Base-by-base conservation (phyloP, 768 basidiomycete species). In the Suillus plorans region DNA sequence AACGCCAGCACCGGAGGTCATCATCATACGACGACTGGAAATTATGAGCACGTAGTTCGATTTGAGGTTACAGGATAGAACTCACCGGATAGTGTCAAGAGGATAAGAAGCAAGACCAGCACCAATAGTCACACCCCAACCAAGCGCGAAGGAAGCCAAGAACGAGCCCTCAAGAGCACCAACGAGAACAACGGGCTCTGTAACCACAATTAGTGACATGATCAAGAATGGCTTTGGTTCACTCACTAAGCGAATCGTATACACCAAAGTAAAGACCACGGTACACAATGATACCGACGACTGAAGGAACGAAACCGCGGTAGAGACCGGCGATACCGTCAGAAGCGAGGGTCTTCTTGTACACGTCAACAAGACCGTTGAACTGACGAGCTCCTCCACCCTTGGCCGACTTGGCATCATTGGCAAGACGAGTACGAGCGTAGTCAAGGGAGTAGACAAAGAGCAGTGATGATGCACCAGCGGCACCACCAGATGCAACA, bases 391-490 rank as follows among this genome's bases (percentile, higher is more conserved):
- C 85, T 72, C 89, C 88, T 81, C 96, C 97, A 72, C 84, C 84
- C 86, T 96, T 97, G 41, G 94, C 84, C 5, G 95, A 96, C 85
- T 99, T 99, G 79, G 94, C 94, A 70, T 97, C 95, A 77, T 95
- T 95, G 77, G 95, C 94, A 71, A 99, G 90, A 87, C 97, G 97
- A 64, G 97, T 99, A 90, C 97, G 95, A 70, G 97, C 97, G 77
- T 96, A 99, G 74, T 99, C 97, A 68, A 99, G 90, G 47, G 97
- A 99, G 89, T 99, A 99, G 80, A 99, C 97, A 81, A 99, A 99
- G 78, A 99, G 92, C 63, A 99, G 84, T 31, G 97, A 99, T 14
- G 95, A 92, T 66, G 97, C 97, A 90, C 97, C 97, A 79, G 97
- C 97, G 71, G 93, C 97, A 89, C 92, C 95, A 94, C 97, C 97